A percentile compares a stretch with the other conserved stretches of the same genome.
Evolutionary conservation across 2,329 filamentous ascomycete genomes (phyloP).

Genomic region (Neophaeococcomyces aloes): DNA sequence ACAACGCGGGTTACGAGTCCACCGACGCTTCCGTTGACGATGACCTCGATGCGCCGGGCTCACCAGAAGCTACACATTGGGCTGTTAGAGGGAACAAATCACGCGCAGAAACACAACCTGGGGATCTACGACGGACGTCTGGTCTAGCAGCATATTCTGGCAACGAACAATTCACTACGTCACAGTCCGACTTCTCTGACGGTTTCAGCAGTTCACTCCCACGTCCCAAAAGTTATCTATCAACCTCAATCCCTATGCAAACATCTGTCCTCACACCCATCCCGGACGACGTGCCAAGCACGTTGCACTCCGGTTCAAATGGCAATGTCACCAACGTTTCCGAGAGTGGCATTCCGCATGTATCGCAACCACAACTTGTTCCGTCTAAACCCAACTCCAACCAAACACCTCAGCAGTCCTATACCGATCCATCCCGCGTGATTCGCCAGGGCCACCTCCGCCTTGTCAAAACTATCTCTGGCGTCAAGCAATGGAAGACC

Average conservation of each 20-base stretch:
- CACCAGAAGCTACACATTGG: slow-evolving; percentile 24
- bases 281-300: slow-evolving; percentile 9
- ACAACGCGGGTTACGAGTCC: slow-evolving; percentile 27
- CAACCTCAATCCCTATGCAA: slow-evolving; percentile 14
- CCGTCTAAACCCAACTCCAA: slow-evolving; percentile 23
- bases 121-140: slow-evolving; percentile 22
- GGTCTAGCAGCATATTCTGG: slow-evolving; percentile 48
- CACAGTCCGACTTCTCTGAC: slow-evolving; percentile 81
- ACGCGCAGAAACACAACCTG: slow-evolving; percentile 7
- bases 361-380: slow-evolving; percentile 15
- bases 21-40: slow-evolving; percentile 36
- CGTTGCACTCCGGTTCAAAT: slow-evolving; percentile 24
- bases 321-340: slow-evolving; percentile 14
- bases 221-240: slow-evolving; percentile 16
- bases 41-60: slow-evolving; percentile 24
- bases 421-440: slow-evolving; percentile 70
- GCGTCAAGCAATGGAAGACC: slow-evolving; percentile 87
- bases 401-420: slow-evolving; percentile 29
- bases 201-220: slow-evolving; percentile 25
- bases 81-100: slow-evolving; percentile 7
- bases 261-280: slow-evolving; percentile 3
- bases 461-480: slow-evolving; percentile 58
- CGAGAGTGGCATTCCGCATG: neutral
- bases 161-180: slow-evolving; percentile 54
- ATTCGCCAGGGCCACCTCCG: slow-evolving; percentile 88